Percentiles rank a stretch among this genome's conserved stretches.
Evolutionary conservation across 306 rosid species (phyloP).

Genomic region (Rosa persica): DNA sequence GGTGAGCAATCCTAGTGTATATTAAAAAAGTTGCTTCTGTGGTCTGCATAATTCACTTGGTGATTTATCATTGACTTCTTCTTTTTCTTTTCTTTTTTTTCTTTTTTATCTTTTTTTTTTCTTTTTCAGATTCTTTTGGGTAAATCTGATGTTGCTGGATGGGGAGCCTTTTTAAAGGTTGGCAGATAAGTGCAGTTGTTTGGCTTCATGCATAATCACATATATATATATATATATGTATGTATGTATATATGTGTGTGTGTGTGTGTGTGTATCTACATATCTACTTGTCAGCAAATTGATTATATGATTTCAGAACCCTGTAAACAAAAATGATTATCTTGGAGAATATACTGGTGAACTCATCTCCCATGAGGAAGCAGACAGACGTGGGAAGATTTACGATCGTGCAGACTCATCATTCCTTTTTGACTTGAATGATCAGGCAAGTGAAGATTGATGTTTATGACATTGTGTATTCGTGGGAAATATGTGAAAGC

Average conservation of each 20-base stretch:
- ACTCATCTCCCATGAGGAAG: conserved; percentile 92
- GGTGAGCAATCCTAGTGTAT: conserved; percentile 47
- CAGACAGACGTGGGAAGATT: conserved; percentile 95
- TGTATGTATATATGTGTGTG: no score
- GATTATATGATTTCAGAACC: conserved; percentile 60
- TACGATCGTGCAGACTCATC: conserved; percentile 98
- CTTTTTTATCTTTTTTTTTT: no score
- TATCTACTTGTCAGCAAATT: conserved; percentile 36
- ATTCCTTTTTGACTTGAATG: conserved; percentile 96
- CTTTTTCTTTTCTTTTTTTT: neutral
- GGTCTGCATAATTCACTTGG: conserved; percentile 16
- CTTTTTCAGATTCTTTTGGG: conserved; percentile 75
- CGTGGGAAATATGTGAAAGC: neutral
- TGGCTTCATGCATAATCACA: conserved; percentile 4
- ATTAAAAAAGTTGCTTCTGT: conserved; percentile 6
- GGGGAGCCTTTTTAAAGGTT: conserved; percentile 99
- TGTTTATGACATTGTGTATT: conserved; percentile 14
- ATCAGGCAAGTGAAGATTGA: conserved; percentile 65
- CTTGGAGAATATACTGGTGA: conserved; percentile 98
- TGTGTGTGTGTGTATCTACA: neutral
- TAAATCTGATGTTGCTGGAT: conserved; percentile 95
- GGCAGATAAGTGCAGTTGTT: conserved; percentile 11
- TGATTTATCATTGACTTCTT: conserved; percentile 24
- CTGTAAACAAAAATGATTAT: conserved; percentile 92
- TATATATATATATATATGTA: neutral